Percentiles rank a stretch among this genome's conserved stretches.
These are phyloP conservation scores for Chrysochromulina tobinii DNA, from an alignment of 78 protist genomes.

Conservation along the genomic window DNA sequence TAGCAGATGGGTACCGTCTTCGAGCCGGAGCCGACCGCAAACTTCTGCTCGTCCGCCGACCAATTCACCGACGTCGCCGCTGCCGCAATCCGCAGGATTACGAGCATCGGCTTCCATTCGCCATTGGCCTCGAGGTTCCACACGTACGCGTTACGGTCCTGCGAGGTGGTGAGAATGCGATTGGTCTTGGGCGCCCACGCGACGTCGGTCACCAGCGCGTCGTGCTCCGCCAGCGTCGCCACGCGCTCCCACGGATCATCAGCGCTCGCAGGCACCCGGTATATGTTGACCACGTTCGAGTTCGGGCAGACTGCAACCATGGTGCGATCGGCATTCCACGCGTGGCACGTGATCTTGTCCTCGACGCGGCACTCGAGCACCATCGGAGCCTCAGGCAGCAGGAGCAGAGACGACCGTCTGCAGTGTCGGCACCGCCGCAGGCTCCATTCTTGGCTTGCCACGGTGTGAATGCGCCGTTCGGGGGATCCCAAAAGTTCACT, in stretches of 20 bases:
- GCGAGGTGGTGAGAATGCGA: conserved; percentile 85
- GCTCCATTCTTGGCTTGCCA: too few relatives aligned
- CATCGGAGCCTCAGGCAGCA: not conserved
- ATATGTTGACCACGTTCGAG: conserved; percentile 73
- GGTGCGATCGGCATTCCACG: conserved; percentile 83
- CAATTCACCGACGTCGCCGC: conserved; percentile 89
- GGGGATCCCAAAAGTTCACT: too few relatives aligned
- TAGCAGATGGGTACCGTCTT: conserved; percentile 81
- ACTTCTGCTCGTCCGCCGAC: conserved; percentile 81
- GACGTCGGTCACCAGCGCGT: conserved; percentile 81
- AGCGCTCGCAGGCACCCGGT: conserved; percentile 31
- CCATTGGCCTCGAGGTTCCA: conserved; percentile 63
- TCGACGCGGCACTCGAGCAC: not conserved
- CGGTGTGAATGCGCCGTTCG: too few relatives aligned
- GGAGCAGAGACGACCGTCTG: too few relatives aligned
- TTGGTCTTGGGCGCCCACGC: conserved; percentile 90
- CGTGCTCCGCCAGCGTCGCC: conserved; percentile 71
- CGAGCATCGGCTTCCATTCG: conserved; percentile 88
- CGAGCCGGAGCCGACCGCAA: conserved; percentile 90
- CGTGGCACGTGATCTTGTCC: conserved; percentile 68
- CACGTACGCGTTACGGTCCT: conserved; percentile 96
- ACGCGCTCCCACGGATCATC: conserved; percentile 29
- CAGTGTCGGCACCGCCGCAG: too few relatives aligned
- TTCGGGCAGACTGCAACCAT: conserved; percentile 91
- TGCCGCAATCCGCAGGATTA: conserved; percentile 83